Evolutionary conservation across 768 basidiomycete species (phyloP), one percentile per base, ranked within the genome.

Genomic region (Infundibulicybe gibba): DNA sequence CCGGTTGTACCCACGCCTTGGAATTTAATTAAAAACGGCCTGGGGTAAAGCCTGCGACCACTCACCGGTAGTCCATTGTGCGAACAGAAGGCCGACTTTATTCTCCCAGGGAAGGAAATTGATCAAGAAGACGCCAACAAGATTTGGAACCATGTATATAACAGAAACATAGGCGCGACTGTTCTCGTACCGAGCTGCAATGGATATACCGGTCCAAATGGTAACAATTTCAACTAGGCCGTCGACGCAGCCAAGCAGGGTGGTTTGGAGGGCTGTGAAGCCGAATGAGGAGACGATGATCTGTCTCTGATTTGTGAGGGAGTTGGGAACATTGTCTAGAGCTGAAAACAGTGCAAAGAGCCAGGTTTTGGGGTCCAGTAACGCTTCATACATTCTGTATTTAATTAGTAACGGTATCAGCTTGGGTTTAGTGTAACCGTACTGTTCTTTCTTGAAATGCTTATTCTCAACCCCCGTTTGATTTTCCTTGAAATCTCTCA

Each of bases 381-480:
- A 64, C 0, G 85, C 81, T 57, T 89, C 87, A 16, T 79, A 73
- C 72, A 89, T 75, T 61, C 85, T 87, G 55, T 13, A 25, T 25
- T 8, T 25, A 8, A 8, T 25, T 8, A 25, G 25, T 25, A 8
- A 25, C 25, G 8, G 25, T 8, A 8, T 25, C 8, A 25, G 25
- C 19, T 13, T 33, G 14, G 13, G 37, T 19, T 54, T n/a, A 42
- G 16, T 40, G 3, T 11, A 20, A 11, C 12, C 84, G 51, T 46
- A 87, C 87, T 90, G 88, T 32, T 87, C 83, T 44, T 72, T 79
- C 67, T 90, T 90, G 67, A 87, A 90, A 44, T 74, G 74, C 55
- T 90, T 91, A 58, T 87, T 90, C 64, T 90, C 88, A 9, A 89
- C 77, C 25, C 88, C 89, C 0, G 85, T 85, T 77, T 90, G 86